Evolutionary conservation across 768 basidiomycete species (phyloP), one percentile per base, ranked within the genome.

Genomic region (Antrodiella citrinella): DNA sequence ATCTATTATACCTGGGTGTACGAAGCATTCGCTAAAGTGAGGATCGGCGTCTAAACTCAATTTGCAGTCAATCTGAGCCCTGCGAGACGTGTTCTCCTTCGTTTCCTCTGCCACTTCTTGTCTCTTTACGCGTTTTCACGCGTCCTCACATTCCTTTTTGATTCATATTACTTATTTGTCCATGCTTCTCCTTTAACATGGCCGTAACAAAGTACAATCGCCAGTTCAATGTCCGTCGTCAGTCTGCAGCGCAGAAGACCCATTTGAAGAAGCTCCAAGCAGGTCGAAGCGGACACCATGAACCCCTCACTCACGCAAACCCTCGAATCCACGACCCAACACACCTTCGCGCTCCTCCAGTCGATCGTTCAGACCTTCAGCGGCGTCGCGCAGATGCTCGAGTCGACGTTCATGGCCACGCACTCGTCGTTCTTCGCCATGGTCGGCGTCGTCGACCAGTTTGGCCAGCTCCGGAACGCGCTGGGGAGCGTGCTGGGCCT

Each of bases 331-430:
- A 87, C 90, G 9, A 99, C 95, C 1, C 85, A 89, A 48, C 85
- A 89, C 50, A 97, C 95, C 2, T 99, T 99, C 61, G 77, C 86
- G 23, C 82, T 99, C 50, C 74, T 99, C 23, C 93, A 97, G 58
- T 90, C 88, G 10, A 86, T 99, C 63, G 95, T 99, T 42, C 89
- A 91, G 59, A 96, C 94, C 3, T 95, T 98, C 68, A 76, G 83
- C 0, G 94, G 94, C 20, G 84, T 99, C 54, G 86, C 95, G 0
- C 95, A 98, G 65, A 94, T 99, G 82, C 84, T 99, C 62, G 95
- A 98, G 66, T 85, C 82, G 26, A 98, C 95, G 4, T 97, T 95
- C 69, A 89, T 97, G 85, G 95, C 95, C 2, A 95, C 92, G 0
- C 92, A 95, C 66, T 91, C 89, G 0, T 87, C 84, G 7, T 95